Evolutionary conservation across 2,329 filamentous ascomycete species (phyloP), one percentile per base, ranked within the genome.

Genomic region (Clarireedia monteithiana): DNA sequence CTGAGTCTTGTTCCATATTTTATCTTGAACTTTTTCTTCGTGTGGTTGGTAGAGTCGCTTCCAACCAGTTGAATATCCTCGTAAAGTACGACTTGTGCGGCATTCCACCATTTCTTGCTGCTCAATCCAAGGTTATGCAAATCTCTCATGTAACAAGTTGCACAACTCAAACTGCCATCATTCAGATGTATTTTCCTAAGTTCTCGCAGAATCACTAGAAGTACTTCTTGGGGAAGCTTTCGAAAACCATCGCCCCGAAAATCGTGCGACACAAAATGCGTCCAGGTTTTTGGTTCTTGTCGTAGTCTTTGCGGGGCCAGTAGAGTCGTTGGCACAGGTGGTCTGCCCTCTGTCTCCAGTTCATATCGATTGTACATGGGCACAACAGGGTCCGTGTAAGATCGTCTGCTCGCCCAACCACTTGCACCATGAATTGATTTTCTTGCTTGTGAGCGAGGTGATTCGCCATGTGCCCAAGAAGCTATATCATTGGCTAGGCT

Each of bases 101-200:
- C 75, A 60, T 74, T 75, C 62, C 76, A 71, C 71, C 79, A 78
- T 62, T 77, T 82, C 59, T 74, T 75, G 15, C 75, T 78, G 39
- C 74, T 72, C 10, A 81, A 56, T 10, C 76, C 73, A 42, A 84
- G 66, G 44, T 74, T 75, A 61, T 76, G 79, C 30, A 78, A 69
- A 62, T 86, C 82, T 49, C 83, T 74, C 79, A 83, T 83, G 78
- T 80, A 84, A 67, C 83, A 85, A 17, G 83, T 85, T 15, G 81
- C 75, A 64, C 83, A 85, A 67, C 80, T 83, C 36, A 70, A 69
- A 60, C 75, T 78, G 2, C 70, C 69, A 14, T 69, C 64, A 6
- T 67, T 69, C 12, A 84, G 64, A 64, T 86, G 83, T 14, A 75
- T 66, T 39, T 72, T 70, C 64, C 75, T 79, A 17, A 86, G 68